Evolutionary conservation across 768 basidiomycete genomes (phyloP), one percentile per base, ranked within the genome.

Genomic region (Naganishia vishniacii): DNA sequence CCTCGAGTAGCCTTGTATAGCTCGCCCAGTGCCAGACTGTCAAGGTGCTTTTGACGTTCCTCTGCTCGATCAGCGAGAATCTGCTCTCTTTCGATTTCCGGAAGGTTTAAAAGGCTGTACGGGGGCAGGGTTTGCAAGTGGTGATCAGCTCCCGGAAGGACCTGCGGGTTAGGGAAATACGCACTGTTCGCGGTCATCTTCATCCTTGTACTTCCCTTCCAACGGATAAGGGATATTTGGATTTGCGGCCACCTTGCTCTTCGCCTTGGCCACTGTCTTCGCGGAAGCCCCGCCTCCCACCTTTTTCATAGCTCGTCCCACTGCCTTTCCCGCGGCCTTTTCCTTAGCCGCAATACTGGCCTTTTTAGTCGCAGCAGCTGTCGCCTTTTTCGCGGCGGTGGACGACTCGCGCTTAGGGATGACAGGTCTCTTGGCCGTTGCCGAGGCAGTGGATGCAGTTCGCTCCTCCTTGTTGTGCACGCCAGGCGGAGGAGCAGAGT

Each of bases 161-260:
- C 9, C 26, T n/a, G n/a, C n/a, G n/a, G n/a, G n/a, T n/a, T n/a
- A n/a, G n/a, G n/a, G n/a, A 16, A 44, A 51, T 15, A 73, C 88
- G 80, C 80, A 94, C 94, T 81, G 79, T 68, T 86, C 82, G 71
- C 87, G 83, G 77, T 97, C 94, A 13, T 80, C 82, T 70, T 91
- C 90, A 72, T 95, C 86, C 64, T 83, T 83, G 73, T 89, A 98
- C 77, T 90, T 89, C 53, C 90, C 91, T 71, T 98, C 94, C 13
- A 95, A 79, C 0, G 91, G 93, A 74, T 90, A 98, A 3, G 85
- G 86, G 68, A 41, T 41, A 31, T 47, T 44, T 4, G 65, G 25
- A 20, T 40, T 56, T 3, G 32, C 41, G 1, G 44, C 48, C 13
- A 31, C 26, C 59, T 66, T 40, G 44, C 45, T 62, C 45, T 62